Evolutionary conservation across 2,329 filamentous ascomycete genomes (phyloP).

Genomic region (Zarea fungicola): DNA sequence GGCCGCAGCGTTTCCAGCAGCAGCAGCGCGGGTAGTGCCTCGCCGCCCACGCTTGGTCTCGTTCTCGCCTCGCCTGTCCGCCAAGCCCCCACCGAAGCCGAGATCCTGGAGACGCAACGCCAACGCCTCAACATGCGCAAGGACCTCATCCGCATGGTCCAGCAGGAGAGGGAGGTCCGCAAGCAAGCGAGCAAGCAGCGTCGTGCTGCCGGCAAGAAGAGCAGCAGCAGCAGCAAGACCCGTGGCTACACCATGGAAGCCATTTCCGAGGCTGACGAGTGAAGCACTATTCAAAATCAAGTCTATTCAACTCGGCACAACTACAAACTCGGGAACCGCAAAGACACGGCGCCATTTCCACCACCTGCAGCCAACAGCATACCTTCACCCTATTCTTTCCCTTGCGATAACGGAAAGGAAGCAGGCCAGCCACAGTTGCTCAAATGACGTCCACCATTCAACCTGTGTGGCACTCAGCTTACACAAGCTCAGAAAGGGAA

Average conservation of each 20-base stretch:
- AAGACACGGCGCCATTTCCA: no score
- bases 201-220: conserved; percentile 40
- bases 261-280: conserved; percentile 40
- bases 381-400: background rate
- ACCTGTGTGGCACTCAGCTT: background rate
- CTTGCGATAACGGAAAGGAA: background rate
- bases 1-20: conserved; percentile 38
- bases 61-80: conserved; percentile 26
- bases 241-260: conserved; percentile 43
- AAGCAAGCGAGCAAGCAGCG: conserved; percentile 35
- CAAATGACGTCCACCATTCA: background rate
- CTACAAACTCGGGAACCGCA: no score
- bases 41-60: conserved; percentile 23
- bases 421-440: background rate
- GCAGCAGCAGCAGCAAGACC: conserved; percentile 41
- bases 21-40: conserved; percentile 39
- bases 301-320: no score
- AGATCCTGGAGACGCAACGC: conserved; percentile 46
- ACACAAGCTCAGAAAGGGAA: background rate
- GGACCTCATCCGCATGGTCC: conserved; percentile 46
- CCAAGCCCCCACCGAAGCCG: conserved; percentile 36
- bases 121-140: conserved; percentile 47
- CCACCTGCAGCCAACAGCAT: no score
- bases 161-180: conserved; percentile 51
- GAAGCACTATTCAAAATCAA: background rate